Evolutionary conservation across 2,329 filamentous ascomycete species (phyloP), one percentile per base, ranked within the genome.

Genomic region (Aspergillus costaricaensis): DNA sequence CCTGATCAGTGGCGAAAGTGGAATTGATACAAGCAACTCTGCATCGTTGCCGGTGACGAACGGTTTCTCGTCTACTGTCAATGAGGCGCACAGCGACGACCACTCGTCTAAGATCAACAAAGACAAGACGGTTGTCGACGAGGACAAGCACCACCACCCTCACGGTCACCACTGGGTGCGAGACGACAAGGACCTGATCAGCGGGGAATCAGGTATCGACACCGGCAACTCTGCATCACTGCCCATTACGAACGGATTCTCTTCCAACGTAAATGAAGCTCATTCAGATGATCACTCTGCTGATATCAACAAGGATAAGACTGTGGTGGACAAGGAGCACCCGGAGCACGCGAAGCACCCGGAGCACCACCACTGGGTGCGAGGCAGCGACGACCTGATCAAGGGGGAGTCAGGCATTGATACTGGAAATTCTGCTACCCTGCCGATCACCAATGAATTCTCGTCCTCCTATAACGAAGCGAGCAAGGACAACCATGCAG

Each of bases 401-500:
- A 32, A 41, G 30, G 17, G 21, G 14, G 60, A n/a, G 7, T 21
- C 21, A 2, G 68, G 66, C 21, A 60, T 65, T 12, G 56, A 55
- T 14, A 62, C 62, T 15, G 63, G 63, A 15, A 60, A 60, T 27
- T 60, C 62, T 19, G 62, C 53, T 1, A 50, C 38, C 10, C 21
- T 62, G 14, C 38, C 44, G 2, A 55, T 19, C 6, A 25, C 9
- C 1, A 59, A 59, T 10, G 17, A 1, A 27, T 41, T 38, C 17
- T 60, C 12, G 21, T 50, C 6, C 39, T 52, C 39, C 9, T 60
- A 68, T 2, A 58, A 69, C 23, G 62, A 67, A 53, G 57, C 43
- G 27, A 60, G 48, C 62, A 63, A 64, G 21, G 68, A 71, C 23
- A 62, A 68, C 57, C 68, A 70, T 62, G 65, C 66, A 2, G 36